Evolutionary conservation across 192 early-diverging fungal genomes (phyloP), one percentile per base, ranked within the genome.

Genomic region (Phycomyces nitens): DNA sequence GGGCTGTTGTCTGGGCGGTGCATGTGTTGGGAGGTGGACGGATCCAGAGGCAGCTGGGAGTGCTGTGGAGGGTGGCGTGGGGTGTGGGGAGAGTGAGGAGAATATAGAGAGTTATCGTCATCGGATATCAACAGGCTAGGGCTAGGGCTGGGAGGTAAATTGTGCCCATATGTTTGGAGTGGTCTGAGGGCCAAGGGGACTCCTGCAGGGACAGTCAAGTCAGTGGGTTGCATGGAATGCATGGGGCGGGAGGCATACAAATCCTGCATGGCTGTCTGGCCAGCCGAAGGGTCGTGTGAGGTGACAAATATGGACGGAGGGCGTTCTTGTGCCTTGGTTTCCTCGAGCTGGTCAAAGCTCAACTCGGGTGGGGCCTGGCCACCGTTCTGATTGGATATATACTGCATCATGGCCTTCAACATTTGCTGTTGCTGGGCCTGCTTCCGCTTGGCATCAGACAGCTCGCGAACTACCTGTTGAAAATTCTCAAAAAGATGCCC

Each of bases 401-500:
- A 80, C 8, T 82, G 76, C 62, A 91, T 84, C 74, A 93, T 75
- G 50, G 76, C 79, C 64, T 84, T 84, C 47, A 92, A 78, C 49
- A 86, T 65, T 51, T 72, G 75, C 71, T 91, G 84, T 55, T 92
- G 91, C 22, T 80, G 64, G 1, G 65, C 66, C 66, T 90, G 88
- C 64, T 84, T 88, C 62, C 83, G 80, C 53, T 84, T 86, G 0
- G 84, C 86, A 58, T 92, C 88, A 18, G 77, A 69, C 59, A 95
- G 74, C 68, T 93, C 89, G 21, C 86, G 76, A 10, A 82, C 75
- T n/a, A 94, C 83, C 60, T 91, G 85, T 9, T 72, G 66, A 62
- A 90, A 87, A 58, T 86, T 85, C 53, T 88, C 86, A 57, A 91
- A 86, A n/a, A 95, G 73, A 24, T 86, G 83, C 20, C 80, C 77